Conservation (phyloP, 106 monocot genomes). For the Apostasia ramifera region DNA sequence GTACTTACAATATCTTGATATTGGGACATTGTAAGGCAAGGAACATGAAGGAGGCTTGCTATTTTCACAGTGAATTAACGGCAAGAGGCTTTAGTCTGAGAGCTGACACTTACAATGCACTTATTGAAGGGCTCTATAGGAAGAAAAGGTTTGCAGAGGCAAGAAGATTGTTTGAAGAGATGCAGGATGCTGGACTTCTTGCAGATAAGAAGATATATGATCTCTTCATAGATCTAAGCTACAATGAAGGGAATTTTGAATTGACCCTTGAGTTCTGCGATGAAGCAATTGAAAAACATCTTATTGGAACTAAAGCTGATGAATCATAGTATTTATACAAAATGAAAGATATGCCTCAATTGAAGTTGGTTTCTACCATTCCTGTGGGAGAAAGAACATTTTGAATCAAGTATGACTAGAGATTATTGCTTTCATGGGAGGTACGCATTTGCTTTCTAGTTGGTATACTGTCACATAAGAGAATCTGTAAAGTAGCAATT, state of each 20-base stretch:
- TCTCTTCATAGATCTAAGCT: slow-evolving; percentile 63
- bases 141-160: slow-evolving; percentile 74
- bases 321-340: background rate
- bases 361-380: no score
- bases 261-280: slow-evolving; percentile 71
- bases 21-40: slow-evolving; percentile 85
- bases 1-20: slow-evolving; percentile 86
- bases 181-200: slow-evolving; percentile 40
- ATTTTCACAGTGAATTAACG: slow-evolving; percentile 71
- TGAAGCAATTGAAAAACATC: slow-evolving; percentile 52
- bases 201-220: slow-evolving; percentile 55
- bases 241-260: slow-evolving; percentile 52
- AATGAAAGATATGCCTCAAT: no score
- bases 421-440: no score
- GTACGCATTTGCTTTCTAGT: no score
- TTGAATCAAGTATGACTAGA: no score
- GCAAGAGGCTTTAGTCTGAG: slow-evolving; percentile 61
- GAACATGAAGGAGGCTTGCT: slow-evolving; percentile 89
- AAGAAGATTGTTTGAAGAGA: slow-evolving; percentile 73
- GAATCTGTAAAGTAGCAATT: no score
- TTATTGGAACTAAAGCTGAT: slow-evolving; percentile 14
- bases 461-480: no score
- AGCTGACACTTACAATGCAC: slow-evolving; percentile 48
- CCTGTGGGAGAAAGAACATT: no score
- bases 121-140: slow-evolving; percentile 51